Conservation (phyloP, 805 yeast species). For the Wickerhamiella azyma region DNA sequence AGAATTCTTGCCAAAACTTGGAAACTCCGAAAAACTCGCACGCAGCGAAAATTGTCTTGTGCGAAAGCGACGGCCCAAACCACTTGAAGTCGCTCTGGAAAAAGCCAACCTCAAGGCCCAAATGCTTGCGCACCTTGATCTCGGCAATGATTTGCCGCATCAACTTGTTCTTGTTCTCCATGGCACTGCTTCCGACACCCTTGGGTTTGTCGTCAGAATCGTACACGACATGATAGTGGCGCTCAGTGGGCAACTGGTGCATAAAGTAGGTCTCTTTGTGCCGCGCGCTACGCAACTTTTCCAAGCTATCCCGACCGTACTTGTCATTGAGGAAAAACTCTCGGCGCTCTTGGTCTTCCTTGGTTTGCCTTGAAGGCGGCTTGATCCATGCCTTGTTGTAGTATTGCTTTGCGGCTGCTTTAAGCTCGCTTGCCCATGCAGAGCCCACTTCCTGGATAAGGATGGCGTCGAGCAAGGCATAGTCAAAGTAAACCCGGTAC, state of each 20-base stretch:
- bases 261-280: neutral
- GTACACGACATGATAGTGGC: neutral
- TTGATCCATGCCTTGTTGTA: neutral
- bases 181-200: neutral
- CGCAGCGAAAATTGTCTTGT: neutral
- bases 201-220: neutral
- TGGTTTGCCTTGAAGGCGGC: neutral
- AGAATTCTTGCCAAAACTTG: neutral
- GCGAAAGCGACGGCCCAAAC: conserved; percentile 8
- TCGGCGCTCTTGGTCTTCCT: neutral
- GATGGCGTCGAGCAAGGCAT: neutral
- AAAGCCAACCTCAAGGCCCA: neutral
- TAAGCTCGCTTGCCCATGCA: neutral
- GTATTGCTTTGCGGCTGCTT: neutral
- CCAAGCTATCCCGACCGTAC: neutral
- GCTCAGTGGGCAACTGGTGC: neutral
- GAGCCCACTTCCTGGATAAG: neutral
- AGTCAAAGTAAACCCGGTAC: conserved; percentile 1
- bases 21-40: conserved; percentile 1
- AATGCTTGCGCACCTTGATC: neutral
- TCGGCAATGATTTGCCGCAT: neutral
- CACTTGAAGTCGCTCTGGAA: conserved; percentile 6
- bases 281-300: neutral
- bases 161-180: neutral
- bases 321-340: neutral